These are phyloP conservation scores for Paraconiothyrium brasiliense DNA, from an alignment of 2,329 filamentous ascomycete species.

Conservation along the genomic window DNA sequence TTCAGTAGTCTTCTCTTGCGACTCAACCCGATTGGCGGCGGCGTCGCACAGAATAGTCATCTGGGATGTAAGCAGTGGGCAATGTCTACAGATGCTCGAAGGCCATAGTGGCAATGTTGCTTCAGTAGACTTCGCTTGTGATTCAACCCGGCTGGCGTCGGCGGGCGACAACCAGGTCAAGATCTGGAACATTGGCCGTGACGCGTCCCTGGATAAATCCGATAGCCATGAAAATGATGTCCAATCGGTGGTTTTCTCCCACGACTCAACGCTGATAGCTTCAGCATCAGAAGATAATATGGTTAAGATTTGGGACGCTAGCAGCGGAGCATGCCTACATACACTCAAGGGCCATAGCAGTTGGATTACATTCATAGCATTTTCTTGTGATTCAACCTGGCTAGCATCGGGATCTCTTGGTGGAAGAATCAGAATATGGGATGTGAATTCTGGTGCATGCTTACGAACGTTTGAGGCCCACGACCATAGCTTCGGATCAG, in stretches of 20 bases:
- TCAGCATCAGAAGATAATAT: background rate
- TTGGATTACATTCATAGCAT: constrained; percentile 61
- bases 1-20: background rate
- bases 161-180: background rate
- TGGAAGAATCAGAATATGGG: background rate
- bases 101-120: background rate
- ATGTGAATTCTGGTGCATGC: constrained; percentile 3
- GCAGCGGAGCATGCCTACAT: constrained; percentile 24
- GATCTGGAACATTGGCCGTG: background rate
- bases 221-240: background rate
- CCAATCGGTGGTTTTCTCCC: background rate
- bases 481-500: background rate
- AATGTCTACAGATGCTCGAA: background rate
- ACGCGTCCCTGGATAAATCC: background rate
- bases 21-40: background rate
- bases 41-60: background rate
- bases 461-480: constrained; percentile 20
- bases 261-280: background rate
- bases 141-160: background rate
- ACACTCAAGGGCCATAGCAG: constrained; percentile 19
- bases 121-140: background rate
- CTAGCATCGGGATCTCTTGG: background rate
- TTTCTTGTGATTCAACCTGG: constrained; percentile 14
- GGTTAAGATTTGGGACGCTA: background rate
- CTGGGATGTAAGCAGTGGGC: background rate